These are phyloP conservation scores for Cnidoscolus chayamansa DNA, from an alignment of 441 rosid species.

Conservation along the genomic window DNA sequence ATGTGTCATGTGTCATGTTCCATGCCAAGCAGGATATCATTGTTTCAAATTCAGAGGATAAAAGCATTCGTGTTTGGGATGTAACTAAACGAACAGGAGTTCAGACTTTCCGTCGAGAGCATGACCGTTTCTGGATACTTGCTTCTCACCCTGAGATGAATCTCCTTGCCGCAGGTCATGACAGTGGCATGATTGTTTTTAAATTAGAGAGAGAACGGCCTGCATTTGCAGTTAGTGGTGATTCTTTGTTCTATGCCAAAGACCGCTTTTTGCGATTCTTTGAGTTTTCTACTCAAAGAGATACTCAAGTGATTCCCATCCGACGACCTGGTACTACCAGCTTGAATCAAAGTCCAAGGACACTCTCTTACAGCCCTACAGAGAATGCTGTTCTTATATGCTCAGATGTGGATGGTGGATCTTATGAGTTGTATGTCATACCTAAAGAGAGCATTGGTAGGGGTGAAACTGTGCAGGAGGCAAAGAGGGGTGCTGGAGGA, in stretches of 20 bases:
- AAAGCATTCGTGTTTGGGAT: slow-evolving; percentile 91
- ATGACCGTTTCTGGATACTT: slow-evolving; percentile 85
- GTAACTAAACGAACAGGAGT: slow-evolving; percentile 79
- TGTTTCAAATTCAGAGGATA: slow-evolving; percentile 87
- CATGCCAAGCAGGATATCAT: slow-evolving; percentile 84
- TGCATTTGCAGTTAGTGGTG: slow-evolving; percentile 78
- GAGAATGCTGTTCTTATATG: slow-evolving; percentile 77
- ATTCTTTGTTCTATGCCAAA: slow-evolving; percentile 62
- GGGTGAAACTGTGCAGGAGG: slow-evolving; percentile 66
- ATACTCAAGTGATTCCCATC: slow-evolving; percentile 68
- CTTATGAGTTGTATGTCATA: slow-evolving; percentile 73
- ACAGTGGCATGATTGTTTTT: slow-evolving; percentile 90
- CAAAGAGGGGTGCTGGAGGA: slow-evolving; percentile 73
- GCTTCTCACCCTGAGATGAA: slow-evolving; percentile 86
- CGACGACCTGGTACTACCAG: slow-evolving; percentile 72
- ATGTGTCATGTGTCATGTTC: slow-evolving; percentile 85
- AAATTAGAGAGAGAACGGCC: slow-evolving; percentile 89
- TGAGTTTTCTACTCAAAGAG: slow-evolving; percentile 67
- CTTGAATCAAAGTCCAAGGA: slow-evolving; percentile 81
- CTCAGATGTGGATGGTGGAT: slow-evolving; percentile 85
- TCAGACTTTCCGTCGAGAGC: slow-evolving; percentile 83
- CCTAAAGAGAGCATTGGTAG: slow-evolving; percentile 69
- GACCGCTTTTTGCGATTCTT: slow-evolving; percentile 73
- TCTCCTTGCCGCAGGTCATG: slow-evolving; percentile 91
- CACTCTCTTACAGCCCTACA: slow-evolving; percentile 82